Conservation (phyloP, 805 yeast species). For the Yueomyces sp. region DNA sequence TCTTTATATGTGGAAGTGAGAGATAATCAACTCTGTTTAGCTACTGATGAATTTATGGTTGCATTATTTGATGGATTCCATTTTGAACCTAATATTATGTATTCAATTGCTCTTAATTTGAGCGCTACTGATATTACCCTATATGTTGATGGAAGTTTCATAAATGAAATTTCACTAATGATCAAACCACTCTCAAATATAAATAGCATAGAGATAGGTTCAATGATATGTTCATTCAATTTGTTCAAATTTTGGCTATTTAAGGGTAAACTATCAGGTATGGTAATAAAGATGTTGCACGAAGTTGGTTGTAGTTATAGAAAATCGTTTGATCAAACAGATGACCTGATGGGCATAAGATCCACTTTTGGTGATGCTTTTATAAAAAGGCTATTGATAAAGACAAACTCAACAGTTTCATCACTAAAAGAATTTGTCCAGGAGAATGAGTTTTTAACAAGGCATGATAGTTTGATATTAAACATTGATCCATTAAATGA, state of each 20-base stretch:
- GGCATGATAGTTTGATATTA: conserved; percentile 7
- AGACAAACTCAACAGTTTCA: background rate
- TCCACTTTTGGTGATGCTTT: conserved; percentile 2
- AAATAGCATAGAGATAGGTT: conserved; percentile 18
- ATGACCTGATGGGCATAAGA: conserved; percentile 1
- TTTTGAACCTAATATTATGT: conserved; percentile 10
- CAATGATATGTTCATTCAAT: conserved; percentile 22
- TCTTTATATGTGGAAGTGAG: conserved; percentile 17
- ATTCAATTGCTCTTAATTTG: conserved; percentile 10
- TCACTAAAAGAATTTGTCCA: conserved; percentile 3
- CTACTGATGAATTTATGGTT: conserved; percentile 18
- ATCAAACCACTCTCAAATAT: conserved; percentile 5
- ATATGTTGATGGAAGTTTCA: conserved; percentile 12
- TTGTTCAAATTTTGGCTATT: conserved; percentile 10
- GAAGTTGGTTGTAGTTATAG: conserved; percentile 3
- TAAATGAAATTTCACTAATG: conserved; percentile 11
- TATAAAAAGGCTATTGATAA: conserved; percentile 2
- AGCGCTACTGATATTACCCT: conserved; percentile 6
- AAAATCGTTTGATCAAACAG: conserved; percentile 1
- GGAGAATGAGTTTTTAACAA: background rate
- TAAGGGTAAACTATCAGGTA: conserved; percentile 4
- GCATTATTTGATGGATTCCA: conserved; percentile 18
- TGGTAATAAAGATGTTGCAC: conserved; percentile 3
- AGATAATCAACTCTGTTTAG: conserved; percentile 16
- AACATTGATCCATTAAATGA: conserved; percentile 9